These are phyloP conservation scores for Ilyonectria mors-panacis DNA, from an alignment of 2,329 filamentous ascomycete species.

Conservation along the genomic window DNA sequence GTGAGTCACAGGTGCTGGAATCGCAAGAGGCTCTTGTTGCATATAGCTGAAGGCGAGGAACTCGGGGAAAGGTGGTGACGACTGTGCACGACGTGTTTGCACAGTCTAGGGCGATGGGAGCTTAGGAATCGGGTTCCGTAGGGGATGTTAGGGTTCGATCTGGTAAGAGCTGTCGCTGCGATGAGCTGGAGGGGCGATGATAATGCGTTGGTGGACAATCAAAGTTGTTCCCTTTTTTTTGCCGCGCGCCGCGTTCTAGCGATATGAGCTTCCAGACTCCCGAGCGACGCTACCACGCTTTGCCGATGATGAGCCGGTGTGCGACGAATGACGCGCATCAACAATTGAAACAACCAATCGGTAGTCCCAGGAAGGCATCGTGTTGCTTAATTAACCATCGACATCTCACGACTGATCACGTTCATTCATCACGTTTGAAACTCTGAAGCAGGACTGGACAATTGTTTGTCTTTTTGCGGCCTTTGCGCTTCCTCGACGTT, in stretches of 20 bases:
- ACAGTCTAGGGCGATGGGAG: conserved; percentile 61
- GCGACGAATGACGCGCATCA: conserved; percentile 19
- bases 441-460: neutral
- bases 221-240: conserved; percentile 44
- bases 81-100: conserved; percentile 68
- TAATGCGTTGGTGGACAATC: conserved; percentile 36
- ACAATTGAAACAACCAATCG: conserved; percentile 14
- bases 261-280: conserved; percentile 28
- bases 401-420: conserved; percentile 12
- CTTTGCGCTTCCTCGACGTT: neutral
- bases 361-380: conserved; percentile 22
- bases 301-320: conserved; percentile 50
- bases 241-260: conserved; percentile 41
- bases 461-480: neutral
- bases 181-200: conserved; percentile 32
- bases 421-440: conserved; percentile 10
- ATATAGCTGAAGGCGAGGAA: conserved; percentile 69
- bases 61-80: conserved; percentile 51
- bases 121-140: conserved; percentile 24
- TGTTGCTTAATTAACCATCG: conserved; percentile 11
- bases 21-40: conserved; percentile 71
- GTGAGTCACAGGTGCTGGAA: conserved; percentile 60
- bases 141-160: conserved; percentile 25
- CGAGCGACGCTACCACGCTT: conserved; percentile 27
- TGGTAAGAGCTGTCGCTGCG: conserved; percentile 37